These are phyloP conservation scores for Wickerhamia fluorescens DNA, from an alignment of 805 yeast species.

Conservation along the genomic window DNA sequence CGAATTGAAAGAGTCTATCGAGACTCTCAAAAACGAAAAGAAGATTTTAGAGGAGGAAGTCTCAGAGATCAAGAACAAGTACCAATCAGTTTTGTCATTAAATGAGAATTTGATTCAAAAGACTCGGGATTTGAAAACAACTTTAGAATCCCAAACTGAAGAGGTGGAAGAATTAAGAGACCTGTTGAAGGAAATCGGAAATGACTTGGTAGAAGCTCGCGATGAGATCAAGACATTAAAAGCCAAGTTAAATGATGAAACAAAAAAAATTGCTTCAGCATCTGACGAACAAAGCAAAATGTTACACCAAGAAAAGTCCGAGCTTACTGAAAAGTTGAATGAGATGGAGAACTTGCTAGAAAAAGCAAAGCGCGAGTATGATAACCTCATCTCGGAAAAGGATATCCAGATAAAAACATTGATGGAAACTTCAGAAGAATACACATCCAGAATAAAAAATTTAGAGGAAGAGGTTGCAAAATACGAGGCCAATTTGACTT, in stretches of 20 bases:
- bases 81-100: too few species aligned
- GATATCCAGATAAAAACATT: too few species aligned
- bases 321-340: constrained; percentile 6
- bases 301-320: constrained; percentile 1
- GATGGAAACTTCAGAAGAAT: too few species aligned
- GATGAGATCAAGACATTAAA: constrained; percentile 44
- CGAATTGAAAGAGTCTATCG: not conserved
- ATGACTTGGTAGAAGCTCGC: constrained; percentile 67
- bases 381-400: too few species aligned
- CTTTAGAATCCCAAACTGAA: constrained; percentile 39
- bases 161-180: constrained; percentile 70
- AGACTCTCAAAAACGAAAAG: constrained; percentile 1
- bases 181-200: constrained; percentile 69
- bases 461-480: too few species aligned
- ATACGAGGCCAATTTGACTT: too few species aligned
- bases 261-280: constrained; percentile 1
- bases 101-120: constrained; percentile 13
- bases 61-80: not conserved
- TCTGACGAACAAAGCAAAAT: constrained; percentile 3
- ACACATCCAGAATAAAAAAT: too few species aligned
- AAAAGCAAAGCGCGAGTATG: not conserved
- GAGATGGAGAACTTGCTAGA: constrained; percentile 3
- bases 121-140: constrained; percentile 13
- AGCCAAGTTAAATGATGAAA: constrained; percentile 1
- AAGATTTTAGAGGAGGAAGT: not conserved